Percentiles rank a stretch among this genome's conserved stretches.
phyloP scores from a whole-genome alignment of 2,329 filamentous ascomycete genomes.

The Nectriaceae sp. region DNA sequence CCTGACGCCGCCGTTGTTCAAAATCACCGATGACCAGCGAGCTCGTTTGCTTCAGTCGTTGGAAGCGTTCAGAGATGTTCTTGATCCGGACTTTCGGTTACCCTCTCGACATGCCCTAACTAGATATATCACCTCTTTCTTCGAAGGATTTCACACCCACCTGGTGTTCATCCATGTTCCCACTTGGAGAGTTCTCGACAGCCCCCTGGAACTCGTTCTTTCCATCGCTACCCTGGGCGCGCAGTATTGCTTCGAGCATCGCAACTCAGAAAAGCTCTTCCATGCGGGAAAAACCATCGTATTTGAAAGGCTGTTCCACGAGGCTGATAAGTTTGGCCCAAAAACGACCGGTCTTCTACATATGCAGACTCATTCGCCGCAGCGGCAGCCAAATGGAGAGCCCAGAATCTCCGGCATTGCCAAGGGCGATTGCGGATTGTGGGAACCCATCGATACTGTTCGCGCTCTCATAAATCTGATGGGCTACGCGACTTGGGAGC shows the following conservation, averaged over 20 bases:
- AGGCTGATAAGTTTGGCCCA: constrained; percentile 21
- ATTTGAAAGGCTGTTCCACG: constrained; percentile 29
- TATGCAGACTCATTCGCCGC: not conserved
- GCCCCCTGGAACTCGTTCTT: constrained; percentile 34
- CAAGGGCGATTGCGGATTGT: constrained; percentile 4
- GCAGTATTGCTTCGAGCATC: constrained; percentile 41
- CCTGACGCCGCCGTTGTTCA: constrained; percentile 24
- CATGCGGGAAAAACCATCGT: constrained; percentile 34
- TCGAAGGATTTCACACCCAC: constrained; percentile 40
- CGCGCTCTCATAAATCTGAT: constrained; percentile 38
- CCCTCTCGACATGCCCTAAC: constrained; percentile 40
- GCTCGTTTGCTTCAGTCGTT: constrained; percentile 24
- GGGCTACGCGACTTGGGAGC: constrained; percentile 42
- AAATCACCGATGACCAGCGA: constrained; percentile 38
- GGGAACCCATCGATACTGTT: constrained; percentile 36
- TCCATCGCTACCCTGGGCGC: constrained; percentile 37
- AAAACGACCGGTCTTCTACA: constrained; percentile 27
- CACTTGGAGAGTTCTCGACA: constrained; percentile 34
- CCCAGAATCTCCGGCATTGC: not conserved
- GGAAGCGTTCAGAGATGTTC: constrained; percentile 29
- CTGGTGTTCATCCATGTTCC: constrained; percentile 40
- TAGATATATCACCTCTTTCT: constrained; percentile 37
- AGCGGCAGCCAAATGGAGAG: not conserved
- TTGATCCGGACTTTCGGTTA: constrained; percentile 32
- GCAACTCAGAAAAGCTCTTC: constrained; percentile 36